phyloP scores from a whole-genome alignment of 2,329 filamentous ascomycete species.

The Fusarium newnesense region DNA sequence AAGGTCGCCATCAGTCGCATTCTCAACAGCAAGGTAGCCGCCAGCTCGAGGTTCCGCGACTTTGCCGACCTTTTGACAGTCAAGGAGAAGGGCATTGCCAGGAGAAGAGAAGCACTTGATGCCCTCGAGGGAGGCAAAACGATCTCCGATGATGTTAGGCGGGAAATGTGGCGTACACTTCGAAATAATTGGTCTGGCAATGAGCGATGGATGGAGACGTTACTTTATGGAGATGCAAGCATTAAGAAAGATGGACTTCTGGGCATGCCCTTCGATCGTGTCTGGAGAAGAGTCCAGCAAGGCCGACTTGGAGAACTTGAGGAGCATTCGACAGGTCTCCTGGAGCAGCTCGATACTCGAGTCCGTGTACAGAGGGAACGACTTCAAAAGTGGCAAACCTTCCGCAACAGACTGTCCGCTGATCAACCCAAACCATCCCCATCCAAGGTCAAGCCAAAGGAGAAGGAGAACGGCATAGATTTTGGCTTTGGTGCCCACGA shows the following conservation, averaged over 20 bases:
- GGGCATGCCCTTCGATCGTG: conserved; percentile 71
- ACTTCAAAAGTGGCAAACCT: conserved; percentile 78
- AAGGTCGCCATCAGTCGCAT: conserved; percentile 70
- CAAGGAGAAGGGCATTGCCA: conserved; percentile 69
- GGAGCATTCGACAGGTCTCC: conserved; percentile 60
- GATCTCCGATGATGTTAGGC: conserved; percentile 55
- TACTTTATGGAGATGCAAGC: conserved; percentile 73
- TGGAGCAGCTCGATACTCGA: conserved; percentile 77
- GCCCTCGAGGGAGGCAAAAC: conserved; percentile 46
- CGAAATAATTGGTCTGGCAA: conserved; percentile 83
- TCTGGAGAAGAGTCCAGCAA: conserved; percentile 75
- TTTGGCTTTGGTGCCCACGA: conserved; percentile 66
- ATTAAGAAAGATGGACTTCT: conserved; percentile 71
- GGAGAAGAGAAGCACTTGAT: conserved; percentile 61
- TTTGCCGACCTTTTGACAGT: conserved; percentile 72
- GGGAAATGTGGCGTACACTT: conserved; percentile 68
- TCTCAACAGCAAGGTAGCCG: conserved; percentile 68
- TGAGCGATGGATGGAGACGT: conserved; percentile 75
- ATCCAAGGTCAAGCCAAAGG: conserved; percentile 35
- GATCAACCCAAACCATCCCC: conserved; percentile 40
- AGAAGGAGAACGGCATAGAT: conserved; percentile 57
- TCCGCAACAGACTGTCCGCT: conserved; percentile 62
- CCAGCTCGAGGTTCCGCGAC: conserved; percentile 67
- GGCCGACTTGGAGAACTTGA: conserved; percentile 68
- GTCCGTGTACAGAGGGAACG: conserved; percentile 74